Base-by-base conservation (phyloP, 2,329 filamentous ascomycete genomes). In the Diaporthe eres region DNA sequence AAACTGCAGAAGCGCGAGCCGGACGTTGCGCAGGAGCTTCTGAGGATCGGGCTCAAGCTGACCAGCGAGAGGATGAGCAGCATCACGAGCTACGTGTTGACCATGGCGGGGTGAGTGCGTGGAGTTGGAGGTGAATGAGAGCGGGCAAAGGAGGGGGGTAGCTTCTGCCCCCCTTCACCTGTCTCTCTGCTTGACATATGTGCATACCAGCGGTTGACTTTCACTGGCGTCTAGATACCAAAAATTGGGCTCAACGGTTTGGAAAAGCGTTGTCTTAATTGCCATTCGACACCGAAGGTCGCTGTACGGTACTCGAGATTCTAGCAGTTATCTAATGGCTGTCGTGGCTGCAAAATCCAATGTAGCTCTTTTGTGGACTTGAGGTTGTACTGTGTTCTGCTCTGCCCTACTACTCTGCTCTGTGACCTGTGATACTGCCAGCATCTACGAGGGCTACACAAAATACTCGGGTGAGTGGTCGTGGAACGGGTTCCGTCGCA, bases 41-140 rank as follows among this genome's bases (percentile, higher is more conserved):
- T 99, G 82, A 93, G 92, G 80, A 92, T 98, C 70, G 94, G 94
- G n/a, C 84, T 99, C 82, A 98, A 98, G 87, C 85, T 99, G 83
- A 98, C 96, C 57, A 97, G 94, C 74, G 97, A 99, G 89, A 90
- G 97, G 79, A 98, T 98, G 95, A 88, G 86, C 77, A 89, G 90
- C 8, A 92, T 93, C 80, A 93, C 91, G 9, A 87, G 86, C 63
- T 88, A 89, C 74, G 88, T 88, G 39, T 77, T 89, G 79, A 88
- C 87, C 13, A 87, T 87, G 81, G 88, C 87, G 58, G 87, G 86
- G 51, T 89, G 31, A 65, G 39, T 5, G 12, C n/a, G 15, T n/a
- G 12, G 25, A 19, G 34, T n/a, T 9, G 9, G 8, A 15, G 12
- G 39, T 13, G 7, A 37, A 17, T 22, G 61, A 28, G 61, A 44